Evolutionary conservation across 106 monocot genomes (phyloP).

Genomic region (Phalaenopsis aphrodite): DNA sequence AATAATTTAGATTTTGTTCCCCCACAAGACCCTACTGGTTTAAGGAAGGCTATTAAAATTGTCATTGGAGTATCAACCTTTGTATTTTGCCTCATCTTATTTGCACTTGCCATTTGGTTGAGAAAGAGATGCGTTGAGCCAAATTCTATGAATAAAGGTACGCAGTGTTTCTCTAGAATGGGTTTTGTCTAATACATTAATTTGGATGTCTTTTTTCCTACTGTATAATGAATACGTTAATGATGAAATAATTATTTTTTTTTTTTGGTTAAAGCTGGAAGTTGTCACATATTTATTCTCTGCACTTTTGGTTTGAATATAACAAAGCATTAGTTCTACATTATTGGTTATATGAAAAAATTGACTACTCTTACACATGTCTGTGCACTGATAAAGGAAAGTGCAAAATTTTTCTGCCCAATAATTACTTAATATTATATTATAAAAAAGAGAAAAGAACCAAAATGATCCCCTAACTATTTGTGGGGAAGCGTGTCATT

Average conservation of each 20-base stretch:
- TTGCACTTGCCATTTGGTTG: conserved; percentile 6
- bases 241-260: not conserved
- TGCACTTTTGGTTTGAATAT: too few species aligned
- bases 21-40: conserved; percentile 1
- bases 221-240: not conserved
- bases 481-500: too few species aligned
- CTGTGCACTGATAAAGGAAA: too few species aligned
- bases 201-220: not conserved
- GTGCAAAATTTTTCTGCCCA: too few species aligned
- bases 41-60: conserved; percentile 5
- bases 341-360: too few species aligned
- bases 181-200: not conserved
- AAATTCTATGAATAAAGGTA: conserved; percentile 7
- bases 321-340: too few species aligned
- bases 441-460: too few species aligned
- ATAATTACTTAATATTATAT: too few species aligned
- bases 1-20: conserved; percentile 4
- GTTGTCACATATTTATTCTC: too few species aligned
- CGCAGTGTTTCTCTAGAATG: not conserved
- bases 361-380: too few species aligned
- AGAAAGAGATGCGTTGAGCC: not conserved
- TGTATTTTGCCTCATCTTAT: not conserved
- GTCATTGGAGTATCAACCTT: conserved; percentile 1
- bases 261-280: too few species aligned
- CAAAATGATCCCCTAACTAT: too few species aligned